Conservation (phyloP, 805 yeast genomes). For the Lachancea sp. region DNA sequence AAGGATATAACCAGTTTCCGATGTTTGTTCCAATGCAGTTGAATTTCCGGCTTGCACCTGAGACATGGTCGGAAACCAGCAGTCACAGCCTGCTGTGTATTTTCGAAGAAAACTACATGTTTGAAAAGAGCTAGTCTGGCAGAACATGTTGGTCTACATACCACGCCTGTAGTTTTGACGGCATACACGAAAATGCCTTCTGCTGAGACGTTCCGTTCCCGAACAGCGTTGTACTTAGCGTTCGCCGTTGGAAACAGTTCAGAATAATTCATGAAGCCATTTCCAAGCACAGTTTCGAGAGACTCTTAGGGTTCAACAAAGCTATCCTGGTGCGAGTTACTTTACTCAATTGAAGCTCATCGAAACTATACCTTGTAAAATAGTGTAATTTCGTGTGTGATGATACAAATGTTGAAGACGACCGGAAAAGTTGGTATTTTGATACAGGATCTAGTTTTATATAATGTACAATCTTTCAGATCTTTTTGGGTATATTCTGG, state of each 20-base stretch:
- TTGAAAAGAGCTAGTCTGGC: not conserved
- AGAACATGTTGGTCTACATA: slow-evolving; percentile 1
- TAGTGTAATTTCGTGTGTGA: too few relatives aligned
- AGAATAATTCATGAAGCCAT: not conserved
- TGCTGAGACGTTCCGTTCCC: not conserved
- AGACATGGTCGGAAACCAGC: not conserved
- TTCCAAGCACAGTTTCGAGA: not conserved
- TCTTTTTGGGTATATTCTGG: not conserved
- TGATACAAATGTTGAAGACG: too few relatives aligned
- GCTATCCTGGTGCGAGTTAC: too few relatives aligned
- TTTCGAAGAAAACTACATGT: not conserved
- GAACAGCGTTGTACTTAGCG: not conserved
- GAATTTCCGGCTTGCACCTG: not conserved
- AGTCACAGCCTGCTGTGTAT: not conserved
- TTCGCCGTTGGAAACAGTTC: not conserved
- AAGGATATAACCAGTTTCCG: not conserved
- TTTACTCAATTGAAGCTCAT: too few relatives aligned
- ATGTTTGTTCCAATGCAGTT: not conserved
- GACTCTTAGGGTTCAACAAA: not conserved
- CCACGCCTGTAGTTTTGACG: not conserved
- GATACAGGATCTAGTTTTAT: too few relatives aligned
- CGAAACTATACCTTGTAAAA: too few relatives aligned
- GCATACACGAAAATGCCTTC: not conserved
- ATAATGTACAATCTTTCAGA: not conserved
- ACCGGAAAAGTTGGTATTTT: too few relatives aligned